Evolutionary conservation across 768 basidiomycete genomes (phyloP), one percentile per base, ranked within the genome.

Genomic region (Termitomyces sp.): DNA sequence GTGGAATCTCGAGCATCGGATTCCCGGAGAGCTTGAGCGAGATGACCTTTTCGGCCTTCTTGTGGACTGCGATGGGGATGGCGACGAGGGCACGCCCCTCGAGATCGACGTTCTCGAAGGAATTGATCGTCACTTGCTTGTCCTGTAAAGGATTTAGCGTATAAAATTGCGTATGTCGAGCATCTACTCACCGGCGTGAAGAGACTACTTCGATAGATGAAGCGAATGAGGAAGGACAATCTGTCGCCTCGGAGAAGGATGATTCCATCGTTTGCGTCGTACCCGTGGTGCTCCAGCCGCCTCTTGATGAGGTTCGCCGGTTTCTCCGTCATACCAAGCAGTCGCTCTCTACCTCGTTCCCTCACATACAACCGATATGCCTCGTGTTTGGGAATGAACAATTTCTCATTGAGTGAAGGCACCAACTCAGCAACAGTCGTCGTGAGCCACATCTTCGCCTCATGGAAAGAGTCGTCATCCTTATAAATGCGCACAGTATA

Each of bases 1-100:
- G 85, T 0, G 96, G 97, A 36, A 98, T 88, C 70, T 98, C 95
- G 55, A 95, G 82, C 83, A 96, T 92, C 2, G 95, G 94, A 68
- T 98, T 99, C 45, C 91, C 85, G 3, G 94, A 96, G 14, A 98
- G 81, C 59, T 90, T 91, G 58, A 98, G 87, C 41, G 80, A 86
- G 57, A 90, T 76, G 65, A 99, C 94, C 26, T 82, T 82, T 62
- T 89, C 86, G 1, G 94, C 94, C 58, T 92, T 85, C 54, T 83
- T 80, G 70, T 99, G 89, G 13, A 98, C 78, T 57, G 85, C 77
- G 63, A 96, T 86, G 0, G 97, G 97, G 48, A 98, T 89, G 4
- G 94, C 90, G 54, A 89, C 88, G 3, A 98, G 75, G 63, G 90
- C 82, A 52, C 87, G 80, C 1, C 85, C 87, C 0, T 87, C 85